Percentiles rank a stretch among this genome's conserved stretches.
phyloP scores from a whole-genome alignment of 768 basidiomycete species.

The Aureoboletus auriporus region DNA sequence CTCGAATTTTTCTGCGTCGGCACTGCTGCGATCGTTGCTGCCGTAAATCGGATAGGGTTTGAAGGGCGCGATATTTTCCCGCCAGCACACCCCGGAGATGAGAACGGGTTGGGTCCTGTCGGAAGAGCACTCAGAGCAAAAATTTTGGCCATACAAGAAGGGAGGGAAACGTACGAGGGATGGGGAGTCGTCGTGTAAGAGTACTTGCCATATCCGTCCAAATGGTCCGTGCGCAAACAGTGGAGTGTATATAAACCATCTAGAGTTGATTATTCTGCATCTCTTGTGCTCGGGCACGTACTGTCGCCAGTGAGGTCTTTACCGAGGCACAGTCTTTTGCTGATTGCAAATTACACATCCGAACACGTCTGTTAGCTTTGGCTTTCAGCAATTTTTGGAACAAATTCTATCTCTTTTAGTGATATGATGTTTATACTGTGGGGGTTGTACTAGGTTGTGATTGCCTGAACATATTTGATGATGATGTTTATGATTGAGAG shows the following conservation, averaged over 20 bases:
- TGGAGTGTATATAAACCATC: constrained; percentile 7
- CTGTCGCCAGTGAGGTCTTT: constrained; percentile 94
- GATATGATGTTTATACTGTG: no score
- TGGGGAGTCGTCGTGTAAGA: constrained; percentile 50
- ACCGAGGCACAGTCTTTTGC: constrained; percentile 95
- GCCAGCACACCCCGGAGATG: constrained; percentile 43
- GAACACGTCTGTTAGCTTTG: constrained; percentile 88
- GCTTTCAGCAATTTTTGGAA: constrained; percentile 91
- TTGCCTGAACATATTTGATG: no score
- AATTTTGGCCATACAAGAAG: constrained; percentile 77
- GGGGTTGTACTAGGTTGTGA: no score
- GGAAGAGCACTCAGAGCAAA: constrained; percentile 67
- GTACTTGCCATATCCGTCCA: neutral
- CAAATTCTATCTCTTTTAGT: constrained; percentile 13
- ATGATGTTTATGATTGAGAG: no score
- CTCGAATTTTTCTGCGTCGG: constrained; percentile 85
- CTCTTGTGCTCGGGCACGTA: constrained; percentile 96
- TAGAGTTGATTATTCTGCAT: constrained; percentile 34
- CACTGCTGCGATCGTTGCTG: constrained; percentile 74
- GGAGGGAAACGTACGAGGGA: constrained; percentile 52
- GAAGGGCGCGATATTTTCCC: constrained; percentile 59
- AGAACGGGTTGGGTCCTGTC: constrained; percentile 46
- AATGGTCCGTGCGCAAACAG: constrained; percentile 17
- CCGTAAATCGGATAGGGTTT: constrained; percentile 72
- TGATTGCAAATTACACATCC: constrained; percentile 98